Conservation (phyloP, 116 monocot species). For the Trichopus zeylanicus region DNA sequence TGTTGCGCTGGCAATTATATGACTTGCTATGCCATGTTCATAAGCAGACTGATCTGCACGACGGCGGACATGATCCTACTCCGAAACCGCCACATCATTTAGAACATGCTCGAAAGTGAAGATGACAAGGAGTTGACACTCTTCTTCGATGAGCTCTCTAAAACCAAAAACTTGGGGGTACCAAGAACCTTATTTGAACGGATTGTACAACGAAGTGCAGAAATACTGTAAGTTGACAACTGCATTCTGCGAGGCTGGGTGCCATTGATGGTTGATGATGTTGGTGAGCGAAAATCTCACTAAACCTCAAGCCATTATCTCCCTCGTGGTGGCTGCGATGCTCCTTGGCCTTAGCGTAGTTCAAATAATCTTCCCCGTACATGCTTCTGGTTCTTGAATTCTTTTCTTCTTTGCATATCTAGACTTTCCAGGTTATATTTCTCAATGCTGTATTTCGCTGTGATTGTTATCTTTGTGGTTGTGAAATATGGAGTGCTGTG, state of each 20-base stretch:
- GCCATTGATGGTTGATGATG: slow-evolving; percentile 9
- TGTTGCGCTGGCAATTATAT: background rate
- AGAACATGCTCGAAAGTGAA: slow-evolving; percentile 6
- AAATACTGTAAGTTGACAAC: too few relatives aligned
- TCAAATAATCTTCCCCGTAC: slow-evolving; percentile 10
- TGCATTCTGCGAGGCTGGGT: background rate
- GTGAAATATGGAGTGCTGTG: too few relatives aligned
- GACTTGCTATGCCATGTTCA: slow-evolving; percentile 8
- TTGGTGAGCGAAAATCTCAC: slow-evolving; percentile 14
- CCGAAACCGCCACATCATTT: background rate
- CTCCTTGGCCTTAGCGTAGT: slow-evolving; percentile 12
- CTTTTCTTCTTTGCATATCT: too few relatives aligned
- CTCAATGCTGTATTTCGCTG: too few relatives aligned
- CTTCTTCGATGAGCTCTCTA: slow-evolving; percentile 6
- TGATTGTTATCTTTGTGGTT: too few relatives aligned
- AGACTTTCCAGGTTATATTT: too few relatives aligned
- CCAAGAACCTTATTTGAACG: too few relatives aligned
- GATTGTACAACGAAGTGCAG: slow-evolving; percentile 1
- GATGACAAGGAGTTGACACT: slow-evolving; percentile 6
- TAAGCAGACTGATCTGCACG: slow-evolving; percentile 9
- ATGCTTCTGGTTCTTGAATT: background rate
- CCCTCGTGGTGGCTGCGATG: slow-evolving; percentile 6
- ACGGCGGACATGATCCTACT: slow-evolving; percentile 13
- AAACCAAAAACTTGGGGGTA: background rate
- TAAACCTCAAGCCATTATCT: slow-evolving; percentile 21